Base-by-base conservation (phyloP, 2,329 filamentous ascomycete species). In the Stemphylium beticola region DNA sequence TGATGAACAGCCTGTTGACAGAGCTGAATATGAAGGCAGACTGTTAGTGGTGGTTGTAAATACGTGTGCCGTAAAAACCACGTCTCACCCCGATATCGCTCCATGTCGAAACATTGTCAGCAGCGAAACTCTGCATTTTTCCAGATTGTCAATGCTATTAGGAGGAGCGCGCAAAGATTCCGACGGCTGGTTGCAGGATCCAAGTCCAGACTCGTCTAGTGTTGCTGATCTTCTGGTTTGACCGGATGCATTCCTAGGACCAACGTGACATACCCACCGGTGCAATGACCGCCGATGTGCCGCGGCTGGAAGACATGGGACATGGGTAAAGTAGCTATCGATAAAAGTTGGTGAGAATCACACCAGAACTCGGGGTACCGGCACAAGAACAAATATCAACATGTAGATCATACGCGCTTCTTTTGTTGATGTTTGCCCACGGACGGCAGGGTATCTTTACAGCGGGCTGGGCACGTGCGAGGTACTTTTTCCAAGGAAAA, bases 1-100 rank as follows among this genome's bases (percentile, higher is more conserved):
- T 68, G 56, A 56, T 49, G 44, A 60, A 57, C 46, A 59, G 56
- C 62, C 62, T 55, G 65, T 66, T 57, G 63, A 60, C 57, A 44
- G 49, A 37, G 49, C 52, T 50, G 42, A 42, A 15, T 50, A 36
- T 17, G 41, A 45, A 26, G 22, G 12, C 33, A 22, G 50, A 42
- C n/a, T 14, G 20, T 18, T 10, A 18, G 47, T 44, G 51, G 31
- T 31, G 34, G 43, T 31, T 52, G 37, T 22, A 10, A 41, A 51
- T 39, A 24, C 37, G n/a, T 33, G 26, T 39, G 26, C 42, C 15
- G 24, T 17, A n/a, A 26, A 26, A 17, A 39, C 32, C 50, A 59
- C 52, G 52, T 55, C 47, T 43, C 41, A 41, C 20, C n/a, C 41
- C 17, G 34, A 24, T 29, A 41, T 26, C 32, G 39, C 40, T 48